Evolutionary conservation across 805 yeast genomes (phyloP), one percentile per base, ranked within the genome.

Genomic region (Blastobotrys mokoenaii): DNA sequence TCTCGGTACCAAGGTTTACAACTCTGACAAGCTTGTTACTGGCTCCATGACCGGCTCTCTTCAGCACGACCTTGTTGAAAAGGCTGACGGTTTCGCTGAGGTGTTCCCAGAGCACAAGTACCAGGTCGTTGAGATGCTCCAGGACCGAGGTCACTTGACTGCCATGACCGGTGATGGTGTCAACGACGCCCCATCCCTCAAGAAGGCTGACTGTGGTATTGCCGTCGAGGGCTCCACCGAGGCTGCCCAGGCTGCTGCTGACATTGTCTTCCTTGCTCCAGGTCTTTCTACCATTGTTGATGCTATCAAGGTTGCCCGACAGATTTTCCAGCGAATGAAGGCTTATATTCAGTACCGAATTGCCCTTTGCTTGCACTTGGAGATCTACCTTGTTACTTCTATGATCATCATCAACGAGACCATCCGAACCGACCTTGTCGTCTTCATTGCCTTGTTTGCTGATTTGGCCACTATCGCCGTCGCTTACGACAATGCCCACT

Each of bases 101-200:
- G 96, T 87, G 67, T 87, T 87, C 94, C 96, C 96, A 60, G 95
- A 87, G 77, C 96, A 87, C 77, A 87, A 87, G 76, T 86, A 84
- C 77, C 85, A 82, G 68, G 95, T 89, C 64, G 96, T 87, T 71
- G 95, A 86, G 75, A 85, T 86, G 68, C 79, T 87, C 71, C 96
- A 87, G 77, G 78, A 82, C 69, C 82, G 95, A 79, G 96, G 96
- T 73, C 86, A 84, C 82, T 79, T 87, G 73, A 95, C 88, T 73
- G 96, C 96, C 72, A 87, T 87, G 96, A 87, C 96, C 77, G 96
- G 96, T 84, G 96, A 87, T 69, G 96, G 96, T 85, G 96, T 87
- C 68, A 87, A 87, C 77, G 96, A 87, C 74, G 95, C 96, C 63
- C 96, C 96, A 64, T 87, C 96, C 56, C 79, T 87, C 73, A 87